These are phyloP conservation scores for Sugiyamaella grinbergsii DNA, from an alignment of 1,139 yeast genomes.

Conservation along the genomic window DNA sequence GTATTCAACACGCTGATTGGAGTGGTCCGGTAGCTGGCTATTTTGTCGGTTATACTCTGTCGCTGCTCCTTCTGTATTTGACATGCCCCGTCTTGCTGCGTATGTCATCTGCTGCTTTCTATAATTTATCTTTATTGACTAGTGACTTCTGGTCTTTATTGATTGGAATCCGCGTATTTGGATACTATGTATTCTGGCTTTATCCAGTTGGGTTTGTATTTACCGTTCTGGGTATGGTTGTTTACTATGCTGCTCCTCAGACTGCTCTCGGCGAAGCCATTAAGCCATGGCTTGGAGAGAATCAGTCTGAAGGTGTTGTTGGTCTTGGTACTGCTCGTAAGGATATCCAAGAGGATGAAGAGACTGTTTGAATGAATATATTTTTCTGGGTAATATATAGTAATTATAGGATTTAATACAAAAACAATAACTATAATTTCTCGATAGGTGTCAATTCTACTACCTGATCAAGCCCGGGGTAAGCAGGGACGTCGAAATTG, in stretches of 20 bases:
- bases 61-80: slow-evolving; percentile 45
- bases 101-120: slow-evolving; percentile 51
- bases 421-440: background rate
- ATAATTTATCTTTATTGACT: slow-evolving; percentile 48
- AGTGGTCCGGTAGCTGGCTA: slow-evolving; percentile 46
- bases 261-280: slow-evolving; percentile 44
- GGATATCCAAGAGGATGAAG: slow-evolving; percentile 22
- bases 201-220: slow-evolving; percentile 51
- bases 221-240: slow-evolving; percentile 46
- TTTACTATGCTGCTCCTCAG: slow-evolving; percentile 45
- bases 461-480: slow-evolving; percentile 57
- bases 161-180: slow-evolving; percentile 48
- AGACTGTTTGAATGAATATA: too few species aligned
- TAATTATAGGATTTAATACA: background rate
- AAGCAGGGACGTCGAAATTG: slow-evolving; percentile 63
- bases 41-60: slow-evolving; percentile 47
- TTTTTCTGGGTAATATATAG: slow-evolving; percentile 5
- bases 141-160: slow-evolving; percentile 50
- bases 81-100: slow-evolving; percentile 49
- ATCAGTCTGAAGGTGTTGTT: slow-evolving; percentile 45
- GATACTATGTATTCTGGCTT: slow-evolving; percentile 49
- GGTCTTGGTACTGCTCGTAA: slow-evolving; percentile 48
- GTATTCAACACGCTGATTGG: slow-evolving; percentile 46
- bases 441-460: slow-evolving; percentile 30
- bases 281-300: slow-evolving; percentile 50